Evolutionary conservation across 495 filamentous ascomycete species (phyloP), one percentile per base, ranked within the genome.

Genomic region (Aspergillus wentii): DNA sequence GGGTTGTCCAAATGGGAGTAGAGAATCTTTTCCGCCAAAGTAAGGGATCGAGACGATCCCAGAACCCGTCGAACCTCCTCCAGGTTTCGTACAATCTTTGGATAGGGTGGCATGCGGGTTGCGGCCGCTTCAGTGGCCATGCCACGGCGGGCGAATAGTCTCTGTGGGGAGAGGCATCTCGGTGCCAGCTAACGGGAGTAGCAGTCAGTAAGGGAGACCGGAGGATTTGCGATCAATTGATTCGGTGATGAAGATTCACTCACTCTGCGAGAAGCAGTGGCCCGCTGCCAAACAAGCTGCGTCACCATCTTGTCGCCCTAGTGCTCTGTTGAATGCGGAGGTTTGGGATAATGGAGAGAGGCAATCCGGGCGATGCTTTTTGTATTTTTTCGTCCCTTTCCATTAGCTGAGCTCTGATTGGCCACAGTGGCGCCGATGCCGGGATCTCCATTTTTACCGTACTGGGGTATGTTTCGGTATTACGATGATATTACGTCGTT

Each of bases 21-120:
- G 26, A 98, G 75, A 44, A 96, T 95, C 73, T 98, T 98, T 65
- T 98, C 92, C 31, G 92, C 88, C 23, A 97, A 74, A 3, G 92
- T 95, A 23, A 98, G 77, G 15, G 72, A 69, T 28, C 82, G 78
- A 7, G 67, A 59, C 14, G 67, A 58, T 3, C 85, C 83, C 20
- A 94, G 72, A 5, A 94, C 74, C 18, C 75, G 72, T 15, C 87
- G 84, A 17, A 94, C 88, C 53, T 80, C 56, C 10, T 64, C 52
- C 6, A 87, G 67, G 35, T 71, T 76, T 19, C 65, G 58, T 17
- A 78, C 53, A 17, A 85, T 74, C 51, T 77, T 80, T 8, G 61
- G 51, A 59, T 86, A 86, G n/a, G 79, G 80, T 13, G 80, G 80
- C 41, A 68, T 73, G 44, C 79, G 72, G 14, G 68, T 65, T 27